These are phyloP conservation scores for Aspergillus costaricaensis DNA, from an alignment of 2,329 filamentous ascomycete genomes.

Conservation along the genomic window DNA sequence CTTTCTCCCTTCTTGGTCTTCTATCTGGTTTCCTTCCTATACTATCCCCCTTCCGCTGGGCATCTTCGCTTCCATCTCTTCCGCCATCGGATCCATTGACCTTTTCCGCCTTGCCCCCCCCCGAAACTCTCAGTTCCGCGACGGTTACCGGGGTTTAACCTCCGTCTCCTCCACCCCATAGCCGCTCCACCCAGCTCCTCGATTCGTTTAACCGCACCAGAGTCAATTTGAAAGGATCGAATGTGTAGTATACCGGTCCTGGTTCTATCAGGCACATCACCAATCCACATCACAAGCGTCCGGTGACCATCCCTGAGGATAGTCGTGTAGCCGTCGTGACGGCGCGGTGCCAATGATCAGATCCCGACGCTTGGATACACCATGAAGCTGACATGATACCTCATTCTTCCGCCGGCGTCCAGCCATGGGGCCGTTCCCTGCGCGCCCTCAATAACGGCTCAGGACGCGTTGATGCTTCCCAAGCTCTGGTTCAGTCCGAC, in stretches of 20 bases:
- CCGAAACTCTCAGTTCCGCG: constrained; percentile 10
- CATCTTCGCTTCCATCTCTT: constrained; percentile 1
- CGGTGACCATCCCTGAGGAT: neutral
- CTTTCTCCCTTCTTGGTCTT: constrained; percentile 6
- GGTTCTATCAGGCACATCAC: neutral
- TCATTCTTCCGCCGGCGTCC: constrained; percentile 43
- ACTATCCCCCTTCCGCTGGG: neutral
- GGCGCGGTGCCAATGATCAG: constrained; percentile 25
- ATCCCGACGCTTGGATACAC: constrained; percentile 30
- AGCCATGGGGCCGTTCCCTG: constrained; percentile 40
- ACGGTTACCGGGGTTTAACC: constrained; percentile 11
- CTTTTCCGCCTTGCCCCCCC: neutral
- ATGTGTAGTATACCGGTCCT: constrained; percentile 1
- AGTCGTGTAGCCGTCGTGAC: neutral
- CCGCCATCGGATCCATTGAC: constrained; percentile 7
- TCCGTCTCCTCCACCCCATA: neutral
- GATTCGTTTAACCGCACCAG: neutral
- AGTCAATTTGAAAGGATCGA: neutral
- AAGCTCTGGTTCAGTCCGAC: constrained; percentile 26
- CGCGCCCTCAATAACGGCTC: constrained; percentile 34
- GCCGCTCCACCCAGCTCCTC: neutral
- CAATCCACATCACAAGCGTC: neutral
- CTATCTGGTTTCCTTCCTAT: neutral
- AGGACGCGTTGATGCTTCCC: constrained; percentile 30
- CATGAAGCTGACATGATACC: constrained; percentile 46